These are phyloP conservation scores for Hymenotorrendiella dingleyae DNA, from an alignment of 2,329 filamentous ascomycete species.

Conservation along the genomic window DNA sequence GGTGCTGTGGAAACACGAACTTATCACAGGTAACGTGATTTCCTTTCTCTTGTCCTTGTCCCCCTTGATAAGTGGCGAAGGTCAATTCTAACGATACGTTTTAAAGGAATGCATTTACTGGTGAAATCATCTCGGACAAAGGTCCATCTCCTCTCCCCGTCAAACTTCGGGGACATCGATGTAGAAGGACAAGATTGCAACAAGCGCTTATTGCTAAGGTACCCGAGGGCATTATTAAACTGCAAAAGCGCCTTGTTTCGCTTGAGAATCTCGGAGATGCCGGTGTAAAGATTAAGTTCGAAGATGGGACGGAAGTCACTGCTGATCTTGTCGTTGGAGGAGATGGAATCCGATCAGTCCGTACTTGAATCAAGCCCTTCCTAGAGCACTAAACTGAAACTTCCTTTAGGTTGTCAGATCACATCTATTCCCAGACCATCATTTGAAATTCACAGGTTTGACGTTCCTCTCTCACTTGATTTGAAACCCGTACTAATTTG, in stretches of 20 bases:
- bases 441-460: slow-evolving; percentile 42
- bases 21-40: slow-evolving; percentile 26
- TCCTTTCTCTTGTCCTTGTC: background rate
- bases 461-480: too few species aligned
- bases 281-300: slow-evolving; percentile 39
- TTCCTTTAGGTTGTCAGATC: slow-evolving; percentile 35
- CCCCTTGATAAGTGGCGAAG: background rate
- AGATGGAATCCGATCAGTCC: slow-evolving; percentile 45
- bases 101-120: slow-evolving; percentile 29
- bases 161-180: slow-evolving; percentile 25
- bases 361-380: too few species aligned
- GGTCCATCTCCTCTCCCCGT: slow-evolving; percentile 3
- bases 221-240: slow-evolving; percentile 36
- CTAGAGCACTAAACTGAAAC: too few species aligned
- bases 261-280: slow-evolving; percentile 34
- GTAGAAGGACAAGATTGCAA: slow-evolving; percentile 36
- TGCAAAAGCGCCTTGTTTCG: slow-evolving; percentile 38
- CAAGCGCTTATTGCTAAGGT: slow-evolving; percentile 42
- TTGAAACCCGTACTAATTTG: too few species aligned
- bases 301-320: slow-evolving; percentile 37
- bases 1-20: slow-evolving; percentile 32
- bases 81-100: too few species aligned
- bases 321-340: slow-evolving; percentile 45
- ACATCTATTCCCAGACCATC: slow-evolving; percentile 37
- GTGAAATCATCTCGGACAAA: slow-evolving; percentile 11